These are phyloP conservation scores for Colletotrichum sp. DNA, from an alignment of 2,329 filamentous ascomycete species.

Conservation along the genomic window DNA sequence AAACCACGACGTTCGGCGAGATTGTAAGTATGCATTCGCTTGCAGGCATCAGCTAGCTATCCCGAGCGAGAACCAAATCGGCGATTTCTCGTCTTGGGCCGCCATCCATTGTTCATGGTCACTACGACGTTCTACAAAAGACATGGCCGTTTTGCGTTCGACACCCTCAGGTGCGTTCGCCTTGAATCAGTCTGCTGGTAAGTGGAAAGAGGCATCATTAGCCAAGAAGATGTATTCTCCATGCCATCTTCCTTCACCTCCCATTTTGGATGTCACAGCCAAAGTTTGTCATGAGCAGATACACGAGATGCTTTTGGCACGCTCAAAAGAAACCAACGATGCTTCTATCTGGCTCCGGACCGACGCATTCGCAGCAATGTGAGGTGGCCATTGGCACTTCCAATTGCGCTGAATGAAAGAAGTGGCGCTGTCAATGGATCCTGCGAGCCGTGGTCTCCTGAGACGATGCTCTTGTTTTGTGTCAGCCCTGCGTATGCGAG, in stretches of 20 bases:
- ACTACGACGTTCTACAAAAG: neutral
- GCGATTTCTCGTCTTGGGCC: neutral
- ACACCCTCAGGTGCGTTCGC: neutral
- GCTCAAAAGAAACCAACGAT: neutral
- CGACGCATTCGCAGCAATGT: neutral
- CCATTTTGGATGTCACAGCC: neutral
- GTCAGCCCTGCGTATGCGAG: neutral
- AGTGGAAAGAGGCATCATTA: neutral
- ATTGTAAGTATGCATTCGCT: neutral
- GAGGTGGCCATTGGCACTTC: neutral
- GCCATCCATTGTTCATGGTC: neutral
- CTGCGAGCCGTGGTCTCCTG: neutral
- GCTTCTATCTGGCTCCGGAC: neutral
- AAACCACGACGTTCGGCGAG: neutral
- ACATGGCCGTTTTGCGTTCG: neutral
- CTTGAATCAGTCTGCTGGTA: neutral
- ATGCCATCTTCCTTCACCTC: neutral
- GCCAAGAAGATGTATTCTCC: neutral
- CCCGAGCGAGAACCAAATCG: neutral
- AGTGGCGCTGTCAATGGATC: neutral
- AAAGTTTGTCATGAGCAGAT: neutral
- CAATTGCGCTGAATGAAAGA: neutral
- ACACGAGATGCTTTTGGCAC: neutral
- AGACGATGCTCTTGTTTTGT: neutral
- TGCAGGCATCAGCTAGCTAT: neutral